Base-by-base conservation (phyloP, 257 asterid species). In the Primulina eburnea region DNA sequence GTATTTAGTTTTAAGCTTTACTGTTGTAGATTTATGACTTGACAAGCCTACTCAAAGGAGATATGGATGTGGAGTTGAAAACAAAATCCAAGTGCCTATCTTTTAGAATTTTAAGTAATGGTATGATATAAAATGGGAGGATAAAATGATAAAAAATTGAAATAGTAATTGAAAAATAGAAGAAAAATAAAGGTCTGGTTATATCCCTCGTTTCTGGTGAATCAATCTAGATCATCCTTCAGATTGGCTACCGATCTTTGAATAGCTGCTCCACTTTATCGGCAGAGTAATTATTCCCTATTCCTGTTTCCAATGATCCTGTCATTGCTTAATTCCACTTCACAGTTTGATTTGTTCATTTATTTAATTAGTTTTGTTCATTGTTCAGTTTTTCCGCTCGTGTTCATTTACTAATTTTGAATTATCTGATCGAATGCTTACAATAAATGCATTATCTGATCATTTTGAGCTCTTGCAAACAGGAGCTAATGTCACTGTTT, bases 401-500 rank as follows among this genome's bases (percentile, higher is more conserved):
- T 14, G 3, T 43, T 43, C 43, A 35, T 0, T 35, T 35, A 35
- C n/a, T 43, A 0, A 3, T 43, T 43, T 43, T 12, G 55, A 43
- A 43, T 38, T 43, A 43, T 14, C 55, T 6, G n/a, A 43, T 43
- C 14, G 18, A 43, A 43, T 43, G 18, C 55, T 12, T n/a, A 14
- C 55, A 43, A 12, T 4, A 5, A 43, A 64, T 76, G 63, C 64
- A 78, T 85, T 66, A 47, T 40, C 30, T 62, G 75, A 67, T 53
- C 69, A 52, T 26, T 69, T 26, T 52, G 59, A 75, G 73, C n/a
- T 75, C 67, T 71, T 64, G 71, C 35, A 73, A 71, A 76, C 73
- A 71, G 83, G 65, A 34, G 73, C 60, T 35, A 34, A 71, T 47
- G 37, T 18, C 38, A 72, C 75, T 35, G 90, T 43, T 75, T 79